phyloP scores from a whole-genome alignment of 2,329 filamentous ascomycete species.

The Neopestalotiopsis sp. region DNA sequence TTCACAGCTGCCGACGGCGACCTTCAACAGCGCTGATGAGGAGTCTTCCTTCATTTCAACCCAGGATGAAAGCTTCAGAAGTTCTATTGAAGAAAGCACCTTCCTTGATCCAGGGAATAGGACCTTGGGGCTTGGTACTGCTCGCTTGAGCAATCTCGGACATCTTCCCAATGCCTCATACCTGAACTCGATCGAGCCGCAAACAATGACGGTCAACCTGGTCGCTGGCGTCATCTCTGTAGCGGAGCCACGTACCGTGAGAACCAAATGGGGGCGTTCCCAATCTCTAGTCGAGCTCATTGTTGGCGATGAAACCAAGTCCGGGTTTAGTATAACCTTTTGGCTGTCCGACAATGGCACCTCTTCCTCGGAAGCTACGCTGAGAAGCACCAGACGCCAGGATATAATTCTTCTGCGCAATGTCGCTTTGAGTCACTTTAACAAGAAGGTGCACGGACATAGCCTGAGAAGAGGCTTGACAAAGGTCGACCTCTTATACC shows the following conservation, averaged over 20 bases:
- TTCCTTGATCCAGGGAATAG: constrained; percentile 23
- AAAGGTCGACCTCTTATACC: constrained; percentile 69
- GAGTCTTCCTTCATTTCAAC: constrained; percentile 44
- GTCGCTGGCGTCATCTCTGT: constrained; percentile 81
- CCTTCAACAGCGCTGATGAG: constrained; percentile 29
- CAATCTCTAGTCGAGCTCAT: constrained; percentile 76
- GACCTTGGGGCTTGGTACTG: constrained; percentile 32
- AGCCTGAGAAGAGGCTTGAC: constrained; percentile 76
- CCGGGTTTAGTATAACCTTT: constrained; percentile 82
- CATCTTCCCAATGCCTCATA: constrained; percentile 72
- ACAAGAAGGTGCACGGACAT: constrained; percentile 81
- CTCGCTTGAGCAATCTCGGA: constrained; percentile 66
- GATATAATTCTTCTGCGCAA: constrained; percentile 83
- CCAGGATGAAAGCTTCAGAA: constrained; percentile 30
- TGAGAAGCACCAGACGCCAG: constrained; percentile 62
- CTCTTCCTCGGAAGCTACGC: constrained; percentile 23
- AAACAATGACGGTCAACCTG: constrained; percentile 82
- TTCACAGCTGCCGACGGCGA: constrained; percentile 55
- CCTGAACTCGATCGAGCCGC: constrained; percentile 71
- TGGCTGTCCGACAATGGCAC: constrained; percentile 64
- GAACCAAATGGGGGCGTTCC: constrained; percentile 65
- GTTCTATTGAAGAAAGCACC: constrained; percentile 34
- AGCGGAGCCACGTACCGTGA: constrained; percentile 69
- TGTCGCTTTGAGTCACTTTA: constrained; percentile 78
- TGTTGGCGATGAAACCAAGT: constrained; percentile 83